phyloP scores from a whole-genome alignment of 805 yeast genomes.

The Barnettozyma californica region DNA sequence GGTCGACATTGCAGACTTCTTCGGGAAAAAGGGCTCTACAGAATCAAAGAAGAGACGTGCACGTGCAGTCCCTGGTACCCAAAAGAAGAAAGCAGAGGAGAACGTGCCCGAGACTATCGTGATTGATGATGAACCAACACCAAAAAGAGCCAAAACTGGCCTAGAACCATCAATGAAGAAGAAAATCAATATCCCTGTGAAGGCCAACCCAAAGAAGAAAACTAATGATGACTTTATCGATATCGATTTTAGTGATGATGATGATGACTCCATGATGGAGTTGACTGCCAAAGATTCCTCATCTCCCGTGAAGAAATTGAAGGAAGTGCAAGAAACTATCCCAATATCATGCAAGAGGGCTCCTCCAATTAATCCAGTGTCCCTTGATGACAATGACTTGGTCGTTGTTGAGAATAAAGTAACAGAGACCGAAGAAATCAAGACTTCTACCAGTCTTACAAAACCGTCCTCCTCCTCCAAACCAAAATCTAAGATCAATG shows the following conservation, averaged over 20 bases:
- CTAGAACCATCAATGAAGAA: background rate
- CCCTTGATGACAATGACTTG: conserved; percentile 18
- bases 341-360: background rate
- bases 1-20: conserved; percentile 38
- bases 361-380: background rate
- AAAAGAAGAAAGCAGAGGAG: conserved; percentile 4
- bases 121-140: conserved; percentile 22
- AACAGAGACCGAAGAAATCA: background rate
- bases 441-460: background rate
- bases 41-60: background rate
- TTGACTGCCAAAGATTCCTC: background rate
- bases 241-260: conserved; percentile 15
- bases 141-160: conserved; percentile 11
- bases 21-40: conserved; percentile 22
- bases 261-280: conserved; percentile 16
- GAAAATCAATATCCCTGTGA: background rate
- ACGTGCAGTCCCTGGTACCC: background rate
- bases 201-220: conserved; percentile 1
- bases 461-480: background rate
- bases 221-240: conserved; percentile 17
- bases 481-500: background rate
- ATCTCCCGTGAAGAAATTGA: background rate
- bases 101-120: conserved; percentile 10
- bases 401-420: conserved; percentile 8
- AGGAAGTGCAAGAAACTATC: background rate